Conservation (phyloP, 2,329 filamentous ascomycete genomes). For the Colletotrichum gigasporum region DNA sequence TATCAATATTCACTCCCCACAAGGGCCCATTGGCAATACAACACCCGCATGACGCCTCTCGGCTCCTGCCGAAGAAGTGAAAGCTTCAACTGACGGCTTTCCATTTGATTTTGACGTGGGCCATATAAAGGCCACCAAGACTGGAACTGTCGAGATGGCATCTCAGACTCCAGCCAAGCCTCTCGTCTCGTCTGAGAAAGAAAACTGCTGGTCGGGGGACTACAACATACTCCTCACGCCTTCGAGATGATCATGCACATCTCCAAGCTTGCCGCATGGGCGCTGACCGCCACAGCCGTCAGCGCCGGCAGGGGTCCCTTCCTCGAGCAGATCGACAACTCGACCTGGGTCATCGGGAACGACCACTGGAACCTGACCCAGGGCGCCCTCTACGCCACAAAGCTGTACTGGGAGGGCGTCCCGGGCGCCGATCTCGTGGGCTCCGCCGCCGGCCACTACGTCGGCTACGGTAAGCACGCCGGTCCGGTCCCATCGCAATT, state of each 20-base stretch:
- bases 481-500: background rate
- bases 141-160: background rate
- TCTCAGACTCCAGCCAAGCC: background rate
- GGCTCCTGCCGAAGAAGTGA: constrained; percentile 20
- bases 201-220: too few species aligned
- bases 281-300: background rate
- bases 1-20: constrained; percentile 5
- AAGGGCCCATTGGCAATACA: background rate
- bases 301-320: constrained; percentile 26
- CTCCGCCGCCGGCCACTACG: constrained; percentile 26
- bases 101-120: background rate
- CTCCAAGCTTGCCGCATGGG: background rate
- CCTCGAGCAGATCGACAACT: constrained; percentile 18
- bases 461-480: constrained; percentile 18
- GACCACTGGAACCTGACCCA: constrained; percentile 33
- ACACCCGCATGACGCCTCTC: background rate
- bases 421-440: constrained; percentile 30
- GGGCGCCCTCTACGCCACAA: constrained; percentile 24
- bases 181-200: background rate
- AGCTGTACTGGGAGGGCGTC: constrained; percentile 28
- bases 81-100: constrained; percentile 22
- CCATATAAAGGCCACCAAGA: background rate
- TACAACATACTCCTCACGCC: too few species aligned
- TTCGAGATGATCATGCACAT: constrained; percentile 19
- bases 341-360: constrained; percentile 31